Base-by-base conservation (phyloP, 1,284 basidiomycete species). In the Kalmanozyma brasiliensis region DNA sequence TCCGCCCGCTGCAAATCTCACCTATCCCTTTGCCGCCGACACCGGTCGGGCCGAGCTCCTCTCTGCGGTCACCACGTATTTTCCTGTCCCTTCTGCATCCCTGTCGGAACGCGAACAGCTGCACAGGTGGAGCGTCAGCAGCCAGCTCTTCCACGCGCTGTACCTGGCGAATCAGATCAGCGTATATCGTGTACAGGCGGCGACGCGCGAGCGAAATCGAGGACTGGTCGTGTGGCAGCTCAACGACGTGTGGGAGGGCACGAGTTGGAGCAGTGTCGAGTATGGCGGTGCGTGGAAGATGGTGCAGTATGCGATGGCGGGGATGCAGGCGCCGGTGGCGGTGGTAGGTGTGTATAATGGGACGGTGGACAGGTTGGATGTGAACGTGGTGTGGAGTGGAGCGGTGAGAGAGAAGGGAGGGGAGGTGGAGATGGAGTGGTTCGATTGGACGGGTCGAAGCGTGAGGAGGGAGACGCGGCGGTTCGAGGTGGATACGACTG, bases 241-340 rank as follows among this genome's bases (percentile, higher is more conserved):
- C 49, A 89, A 89, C 72, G 88, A 89, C 76, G 87, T 89, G 43
- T 89, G 88, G 88, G 87, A 89, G 75, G 88, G 86, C 22, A 84
- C 85, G 23, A 86, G 85, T 69, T 89, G 88, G 88, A 85, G 86
- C 7, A 84, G 84, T 32, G 84, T 89, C 70, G 88, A 89, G 73
- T 87, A 87, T 69, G 87, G 85, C 3, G 87, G 87, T 2, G 77
- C 87, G 30, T 89, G 87, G 88, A 89, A 89, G 79, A 85, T 87
- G 4, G 4, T 49, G 23, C 64, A 68, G 13, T 88, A 89, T 68
- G 85, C 83, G 5, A 77, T 87, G 62, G 81, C 85, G 8, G 80
- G 78, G 19, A 83, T 84, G 7, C 88, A 86, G 75, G 82, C 85
- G 0, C 85, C 86, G 2, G 79, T 89, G 8, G 82, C 84, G 41